These are phyloP conservation scores for Ophiorrhiza pumila DNA, from an alignment of 257 asterid species.

Conservation along the genomic window DNA sequence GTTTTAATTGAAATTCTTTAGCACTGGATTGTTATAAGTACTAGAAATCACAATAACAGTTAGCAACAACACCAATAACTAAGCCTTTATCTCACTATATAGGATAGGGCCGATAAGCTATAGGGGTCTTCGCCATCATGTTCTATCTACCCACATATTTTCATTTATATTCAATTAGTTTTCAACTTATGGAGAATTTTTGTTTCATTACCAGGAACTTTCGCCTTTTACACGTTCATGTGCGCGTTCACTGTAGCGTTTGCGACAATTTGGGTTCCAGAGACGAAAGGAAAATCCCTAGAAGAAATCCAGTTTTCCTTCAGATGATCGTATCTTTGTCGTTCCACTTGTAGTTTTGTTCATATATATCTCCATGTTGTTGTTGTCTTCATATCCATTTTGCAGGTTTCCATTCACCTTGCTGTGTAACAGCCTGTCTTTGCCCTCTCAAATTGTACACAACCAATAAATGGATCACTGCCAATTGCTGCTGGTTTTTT, in stretches of 20 bases:
- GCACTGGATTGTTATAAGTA: not conserved
- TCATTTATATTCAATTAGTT: not conserved
- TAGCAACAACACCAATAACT: too few relatives aligned
- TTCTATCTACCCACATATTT: too few relatives aligned
- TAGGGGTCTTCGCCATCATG: too few relatives aligned
- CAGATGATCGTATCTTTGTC: constrained; percentile 36
- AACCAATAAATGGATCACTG: constrained; percentile 2
- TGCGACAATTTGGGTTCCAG: constrained; percentile 67
- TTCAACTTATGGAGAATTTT: not conserved
- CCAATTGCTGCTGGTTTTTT: not conserved
- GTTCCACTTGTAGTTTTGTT: not conserved
- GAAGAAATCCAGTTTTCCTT: constrained; percentile 78
- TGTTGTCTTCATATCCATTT: constrained; percentile 10
- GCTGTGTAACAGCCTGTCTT: not conserved
- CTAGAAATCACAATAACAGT: not conserved
- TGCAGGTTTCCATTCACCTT: not conserved
- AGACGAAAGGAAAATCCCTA: constrained; percentile 77
- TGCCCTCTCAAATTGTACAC: not conserved
- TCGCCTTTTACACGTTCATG: constrained; percentile 46
- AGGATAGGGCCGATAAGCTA: too few relatives aligned
- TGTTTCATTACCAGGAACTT: constrained; percentile 53
- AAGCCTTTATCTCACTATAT: too few relatives aligned
- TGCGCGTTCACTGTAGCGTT: constrained; percentile 45
- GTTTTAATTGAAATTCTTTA: not conserved
- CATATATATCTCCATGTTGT: not conserved